Conservation (phyloP, 208 protist species). For the Trichomonas vaginalis region DNA sequence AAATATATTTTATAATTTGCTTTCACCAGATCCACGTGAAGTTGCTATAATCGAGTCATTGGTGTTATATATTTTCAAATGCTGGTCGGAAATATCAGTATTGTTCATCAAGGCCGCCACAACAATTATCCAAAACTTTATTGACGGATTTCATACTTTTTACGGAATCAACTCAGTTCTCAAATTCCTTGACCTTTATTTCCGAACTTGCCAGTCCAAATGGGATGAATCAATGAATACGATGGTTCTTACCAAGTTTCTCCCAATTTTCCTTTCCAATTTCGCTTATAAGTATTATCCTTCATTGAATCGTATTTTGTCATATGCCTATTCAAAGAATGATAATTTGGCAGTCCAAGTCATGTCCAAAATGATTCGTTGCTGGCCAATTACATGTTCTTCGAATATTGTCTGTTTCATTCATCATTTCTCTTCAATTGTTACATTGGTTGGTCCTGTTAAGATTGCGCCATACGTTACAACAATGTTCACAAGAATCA, state of each 20-base stretch:
- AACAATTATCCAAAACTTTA: not conserved
- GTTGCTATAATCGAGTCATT: not conserved
- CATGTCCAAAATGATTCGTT: not conserved
- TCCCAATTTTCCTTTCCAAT: not conserved
- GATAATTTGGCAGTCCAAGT: not conserved
- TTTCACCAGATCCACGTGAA: not conserved
- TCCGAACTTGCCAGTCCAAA: not conserved
- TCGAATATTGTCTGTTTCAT: not conserved
- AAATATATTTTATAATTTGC: not conserved
- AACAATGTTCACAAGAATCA: not conserved
- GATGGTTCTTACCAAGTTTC: not conserved
- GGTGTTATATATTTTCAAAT: not conserved
- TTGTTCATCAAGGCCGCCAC: not conserved
- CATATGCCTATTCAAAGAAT: not conserved
- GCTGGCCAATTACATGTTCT: not conserved
- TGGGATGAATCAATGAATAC: not conserved
- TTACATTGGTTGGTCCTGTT: not conserved
- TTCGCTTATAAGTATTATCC: not conserved
- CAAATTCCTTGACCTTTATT: not conserved
- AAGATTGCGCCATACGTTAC: not conserved
- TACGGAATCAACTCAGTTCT: not conserved
- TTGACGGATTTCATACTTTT: not conserved
- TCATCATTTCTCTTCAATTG: not conserved
- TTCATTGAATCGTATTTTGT: not conserved
- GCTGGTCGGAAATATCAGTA: not conserved